phyloP scores from a whole-genome alignment of 441 rosid species.

The Mallotus japonicus region DNA sequence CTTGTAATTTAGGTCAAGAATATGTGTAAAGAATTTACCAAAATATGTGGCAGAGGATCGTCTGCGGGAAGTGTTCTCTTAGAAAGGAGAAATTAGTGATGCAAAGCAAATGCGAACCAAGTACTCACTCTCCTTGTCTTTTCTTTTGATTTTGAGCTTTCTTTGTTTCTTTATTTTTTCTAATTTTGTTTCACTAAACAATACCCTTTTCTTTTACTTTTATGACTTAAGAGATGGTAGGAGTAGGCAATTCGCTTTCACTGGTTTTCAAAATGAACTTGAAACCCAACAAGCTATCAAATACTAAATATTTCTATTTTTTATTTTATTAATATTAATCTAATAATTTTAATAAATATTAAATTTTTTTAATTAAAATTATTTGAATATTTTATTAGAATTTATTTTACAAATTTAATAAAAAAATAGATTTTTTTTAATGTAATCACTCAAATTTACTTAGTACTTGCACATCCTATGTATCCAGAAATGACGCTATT shows the following conservation, averaged over 20 bases:
- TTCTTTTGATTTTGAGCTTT: background rate
- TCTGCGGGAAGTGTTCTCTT: conserved; percentile 61
- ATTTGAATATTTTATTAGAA: no score
- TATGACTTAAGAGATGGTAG: conserved; percentile 61
- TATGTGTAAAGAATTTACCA: conserved; percentile 75
- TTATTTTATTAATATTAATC: no score
- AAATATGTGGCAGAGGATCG: conserved; percentile 58
- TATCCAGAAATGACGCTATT: no score
- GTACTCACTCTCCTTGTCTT: conserved; percentile 28
- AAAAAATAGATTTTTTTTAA: no score
- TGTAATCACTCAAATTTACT: no score
- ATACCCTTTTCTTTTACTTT: background rate
- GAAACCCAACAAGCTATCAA: conserved; percentile 85
- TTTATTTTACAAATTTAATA: no score
- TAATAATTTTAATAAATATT: no score
- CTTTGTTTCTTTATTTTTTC: background rate
- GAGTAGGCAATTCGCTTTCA: conserved; percentile 82
- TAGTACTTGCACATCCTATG: no score
- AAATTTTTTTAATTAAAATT: no score
- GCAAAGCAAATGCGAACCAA: conserved; percentile 64
- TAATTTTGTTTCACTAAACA: background rate
- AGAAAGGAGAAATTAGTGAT: conserved; percentile 82
- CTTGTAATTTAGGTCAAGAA: conserved; percentile 63
- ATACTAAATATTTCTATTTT: conserved; percentile 26
- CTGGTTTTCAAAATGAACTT: conserved; percentile 66